phyloP scores from a whole-genome alignment of 345 rosid species.

The Melastoma malabathricum region DNA sequence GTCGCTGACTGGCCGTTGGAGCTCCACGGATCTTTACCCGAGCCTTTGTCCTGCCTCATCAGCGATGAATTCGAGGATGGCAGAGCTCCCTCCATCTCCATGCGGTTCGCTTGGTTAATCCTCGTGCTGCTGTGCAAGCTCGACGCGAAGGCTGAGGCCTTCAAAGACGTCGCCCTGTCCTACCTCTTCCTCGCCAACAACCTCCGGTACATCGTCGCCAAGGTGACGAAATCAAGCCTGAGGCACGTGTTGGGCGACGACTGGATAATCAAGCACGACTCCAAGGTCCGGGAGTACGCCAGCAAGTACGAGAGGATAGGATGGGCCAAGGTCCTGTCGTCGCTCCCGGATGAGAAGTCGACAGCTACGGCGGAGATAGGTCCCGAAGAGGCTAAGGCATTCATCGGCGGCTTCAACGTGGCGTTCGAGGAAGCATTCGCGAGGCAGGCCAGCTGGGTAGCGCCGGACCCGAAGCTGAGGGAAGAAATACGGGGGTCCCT shows the following conservation, averaged over 20 bases:
- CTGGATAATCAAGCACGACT: slow-evolving; percentile 8
- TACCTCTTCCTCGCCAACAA: slow-evolving; percentile 13
- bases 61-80: not conserved
- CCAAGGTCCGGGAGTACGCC: slow-evolving; percentile 6
- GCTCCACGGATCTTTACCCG: not conserved
- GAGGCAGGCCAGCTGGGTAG: slow-evolving; percentile 7
- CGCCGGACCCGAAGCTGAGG: slow-evolving; percentile 8
- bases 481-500: slow-evolving; percentile 4
- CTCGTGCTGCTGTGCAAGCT: slow-evolving; percentile 10
- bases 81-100: not conserved
- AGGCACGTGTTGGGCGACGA: slow-evolving; percentile 4
- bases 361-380: not conserved
- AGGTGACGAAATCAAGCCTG: slow-evolving; percentile 1
- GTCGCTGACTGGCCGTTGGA: slow-evolving; percentile 7
- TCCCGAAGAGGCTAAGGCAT: not conserved
- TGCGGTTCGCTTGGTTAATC: slow-evolving; percentile 7
- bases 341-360: not conserved
- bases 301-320: slow-evolving; percentile 9
- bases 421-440: slow-evolving; percentile 5
- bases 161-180: slow-evolving; percentile 9
- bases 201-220: slow-evolving; percentile 9
- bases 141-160: slow-evolving; percentile 9
- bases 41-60: not conserved
- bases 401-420: slow-evolving; percentile 1
- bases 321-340: slow-evolving; percentile 9